Percentiles rank a stretch among this genome's conserved stretches.
These are phyloP conservation scores for Aaosphaeria pasadenensis DNA, from an alignment of 2,329 filamentous ascomycete species.

Conservation along the genomic window DNA sequence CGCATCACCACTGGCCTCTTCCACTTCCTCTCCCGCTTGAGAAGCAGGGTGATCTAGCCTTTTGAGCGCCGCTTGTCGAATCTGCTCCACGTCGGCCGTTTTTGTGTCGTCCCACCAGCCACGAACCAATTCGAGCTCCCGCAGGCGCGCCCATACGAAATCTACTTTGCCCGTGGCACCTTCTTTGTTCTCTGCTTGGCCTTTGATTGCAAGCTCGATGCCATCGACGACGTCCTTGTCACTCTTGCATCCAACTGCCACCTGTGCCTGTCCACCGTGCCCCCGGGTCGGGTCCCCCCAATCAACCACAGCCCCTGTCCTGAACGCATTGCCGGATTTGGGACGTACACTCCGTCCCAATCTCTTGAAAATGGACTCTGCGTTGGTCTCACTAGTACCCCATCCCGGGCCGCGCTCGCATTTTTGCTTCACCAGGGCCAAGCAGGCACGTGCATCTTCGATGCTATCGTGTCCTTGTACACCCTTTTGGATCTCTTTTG, in stretches of 20 bases:
- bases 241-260: slow-evolving; percentile 54
- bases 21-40: slow-evolving; percentile 11
- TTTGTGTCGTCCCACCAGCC: slow-evolving; percentile 59
- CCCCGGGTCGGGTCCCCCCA: slow-evolving; percentile 76
- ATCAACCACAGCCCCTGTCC: slow-evolving; percentile 75
- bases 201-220: slow-evolving; percentile 51
- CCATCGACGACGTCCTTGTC: slow-evolving; percentile 59
- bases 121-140: slow-evolving; percentile 58
- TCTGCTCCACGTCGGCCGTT: slow-evolving; percentile 27
- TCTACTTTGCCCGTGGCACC: slow-evolving; percentile 55
- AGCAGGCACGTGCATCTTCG: slow-evolving; percentile 86
- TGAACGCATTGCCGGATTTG: slow-evolving; percentile 35
- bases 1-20: slow-evolving; percentile 17
- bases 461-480: slow-evolving; percentile 81
- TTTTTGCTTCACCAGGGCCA: slow-evolving; percentile 92
- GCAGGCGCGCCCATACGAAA: slow-evolving; percentile 61
- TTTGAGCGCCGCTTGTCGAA: slow-evolving; percentile 24
- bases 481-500: slow-evolving; percentile 83
- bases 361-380: slow-evolving; percentile 87
- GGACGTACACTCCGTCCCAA: slow-evolving; percentile 57
- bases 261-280: slow-evolving; percentile 55
- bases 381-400: slow-evolving; percentile 74
- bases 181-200: slow-evolving; percentile 40
- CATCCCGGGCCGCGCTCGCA: slow-evolving; percentile 88
- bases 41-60: slow-evolving; percentile 8